Percentiles rank a stretch among this genome's conserved stretches.
These are phyloP conservation scores for Candida oleophila DNA, from an alignment of 805 yeast genomes.

Conservation along the genomic window DNA sequence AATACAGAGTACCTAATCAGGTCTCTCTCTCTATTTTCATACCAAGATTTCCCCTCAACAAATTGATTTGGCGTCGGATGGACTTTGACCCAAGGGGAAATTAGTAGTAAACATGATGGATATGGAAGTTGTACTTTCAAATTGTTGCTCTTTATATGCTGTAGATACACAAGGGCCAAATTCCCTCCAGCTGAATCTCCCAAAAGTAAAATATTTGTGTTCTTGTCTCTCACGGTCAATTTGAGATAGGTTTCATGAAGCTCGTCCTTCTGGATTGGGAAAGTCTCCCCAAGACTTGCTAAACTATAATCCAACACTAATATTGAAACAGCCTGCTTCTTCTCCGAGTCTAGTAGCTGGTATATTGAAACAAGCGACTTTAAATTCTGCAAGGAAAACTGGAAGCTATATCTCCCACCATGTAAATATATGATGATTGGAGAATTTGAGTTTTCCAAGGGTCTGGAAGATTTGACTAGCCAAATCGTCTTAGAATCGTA, in stretches of 20 bases:
- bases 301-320: conserved; percentile 26
- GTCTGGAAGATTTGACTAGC: conserved; percentile 27
- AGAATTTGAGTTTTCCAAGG: conserved; percentile 19
- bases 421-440: conserved; percentile 35
- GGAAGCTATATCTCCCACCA: conserved; percentile 41
- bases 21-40: neutral
- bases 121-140: no score
- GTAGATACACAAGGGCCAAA: conserved; percentile 30
- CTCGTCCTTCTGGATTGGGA: conserved; percentile 34
- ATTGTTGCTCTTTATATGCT: conserved; percentile 20
- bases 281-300: conserved; percentile 26
- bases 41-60: neutral
- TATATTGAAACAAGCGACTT: conserved; percentile 27
- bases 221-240: conserved; percentile 19
- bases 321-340: conserved; percentile 16
- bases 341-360: conserved; percentile 24
- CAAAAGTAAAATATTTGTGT: conserved; percentile 30
- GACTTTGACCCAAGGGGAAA: neutral
- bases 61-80: neutral
- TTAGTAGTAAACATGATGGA: neutral
- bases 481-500: conserved; percentile 31
- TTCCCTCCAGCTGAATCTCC: conserved; percentile 48
- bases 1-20: neutral
- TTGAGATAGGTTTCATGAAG: conserved; percentile 24
- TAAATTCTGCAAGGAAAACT: conserved; percentile 28